Evolutionary conservation across 805 yeast genomes (phyloP), one percentile per base, ranked within the genome.

Genomic region (Zygosaccharomyces bisporus): DNA sequence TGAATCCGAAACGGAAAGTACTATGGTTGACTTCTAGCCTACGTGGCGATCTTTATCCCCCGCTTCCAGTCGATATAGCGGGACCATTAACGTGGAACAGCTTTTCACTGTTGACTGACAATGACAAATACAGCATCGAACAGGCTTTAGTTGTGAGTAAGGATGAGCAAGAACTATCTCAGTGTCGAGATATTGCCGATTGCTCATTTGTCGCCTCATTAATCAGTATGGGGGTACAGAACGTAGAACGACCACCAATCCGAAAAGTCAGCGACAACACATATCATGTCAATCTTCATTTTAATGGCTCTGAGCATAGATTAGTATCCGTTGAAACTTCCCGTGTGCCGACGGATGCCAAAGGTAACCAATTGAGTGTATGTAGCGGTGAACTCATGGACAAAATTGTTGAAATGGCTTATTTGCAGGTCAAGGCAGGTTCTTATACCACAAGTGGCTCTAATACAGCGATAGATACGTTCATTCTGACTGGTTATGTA

Each of bases 121-220:
- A 55, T 4, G n/a, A 21, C 10, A 47, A 49, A 24, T 58, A 52
- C 38, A 38, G 47, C 23, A 6, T 9, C 2, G 29, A 33, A 13
- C 12, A 21, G 4, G 43, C 45, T 7, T 31, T 51, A 23, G n/a
- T 39, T n/a, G 41, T 43, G 18, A 9, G 46, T 44, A 7, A 46
- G 10, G 23, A 12, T 17, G 13, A 5, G n/a, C 4, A 34, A 7
- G 41, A 17, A 3, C 39, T 60, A 6, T 50, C 52, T 18, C 68
- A 64, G 45, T 49, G 54, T 34, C 35, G 34, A 12, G 54, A 55
- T 38, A 51, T 64, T n/a, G 46, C 79, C 6, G 81, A 86, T 60
- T 87, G 95, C 62, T 85, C 95, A 0, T 78, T 86, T 57, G 86
- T 86, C 3, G 79, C 89, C 2, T 71, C 90, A 0, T 55, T 86